A percentile compares a stretch with the other conserved stretches of the same genome.
phyloP scores from a whole-genome alignment of 371 early-diverging fungal genomes.

The Encephalitozoon intestinalis region DNA sequence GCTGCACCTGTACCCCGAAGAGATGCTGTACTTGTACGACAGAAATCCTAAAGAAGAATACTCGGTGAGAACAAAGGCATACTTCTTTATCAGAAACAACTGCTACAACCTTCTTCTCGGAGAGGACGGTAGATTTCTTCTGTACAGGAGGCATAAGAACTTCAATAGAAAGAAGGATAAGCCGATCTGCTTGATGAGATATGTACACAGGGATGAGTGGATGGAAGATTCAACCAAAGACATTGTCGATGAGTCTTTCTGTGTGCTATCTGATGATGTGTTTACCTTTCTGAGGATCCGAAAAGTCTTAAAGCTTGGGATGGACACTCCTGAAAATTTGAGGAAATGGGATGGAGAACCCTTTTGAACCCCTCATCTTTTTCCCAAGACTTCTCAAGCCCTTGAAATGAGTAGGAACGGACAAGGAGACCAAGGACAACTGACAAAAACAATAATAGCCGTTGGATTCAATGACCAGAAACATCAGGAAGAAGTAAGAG shows the following conservation, averaged over 20 bases:
- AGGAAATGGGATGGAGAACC: neutral
- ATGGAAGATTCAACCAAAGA: neutral
- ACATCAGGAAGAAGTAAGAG: conserved; percentile 9
- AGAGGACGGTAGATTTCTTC: neutral
- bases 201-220: neutral
- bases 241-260: neutral
- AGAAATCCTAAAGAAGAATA: neutral
- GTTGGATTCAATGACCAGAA: conserved; percentile 30
- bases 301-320: neutral
- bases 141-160: neutral
- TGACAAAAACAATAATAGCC: conserved; percentile 52
- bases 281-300: neutral
- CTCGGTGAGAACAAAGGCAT: neutral
- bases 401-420: neutral
- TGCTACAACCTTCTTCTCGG: neutral
- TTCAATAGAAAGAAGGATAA: neutral
- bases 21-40: neutral
- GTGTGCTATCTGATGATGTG: neutral
- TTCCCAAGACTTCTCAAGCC: neutral
- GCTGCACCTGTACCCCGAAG: neutral
- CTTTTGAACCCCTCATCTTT: too few relatives aligned
- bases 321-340: neutral
- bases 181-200: neutral
- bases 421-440: neutral
- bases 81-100: neutral